Conservation (phyloP, 2,329 filamentous ascomycete species). For the Zymoseptoria tritici region DNA sequence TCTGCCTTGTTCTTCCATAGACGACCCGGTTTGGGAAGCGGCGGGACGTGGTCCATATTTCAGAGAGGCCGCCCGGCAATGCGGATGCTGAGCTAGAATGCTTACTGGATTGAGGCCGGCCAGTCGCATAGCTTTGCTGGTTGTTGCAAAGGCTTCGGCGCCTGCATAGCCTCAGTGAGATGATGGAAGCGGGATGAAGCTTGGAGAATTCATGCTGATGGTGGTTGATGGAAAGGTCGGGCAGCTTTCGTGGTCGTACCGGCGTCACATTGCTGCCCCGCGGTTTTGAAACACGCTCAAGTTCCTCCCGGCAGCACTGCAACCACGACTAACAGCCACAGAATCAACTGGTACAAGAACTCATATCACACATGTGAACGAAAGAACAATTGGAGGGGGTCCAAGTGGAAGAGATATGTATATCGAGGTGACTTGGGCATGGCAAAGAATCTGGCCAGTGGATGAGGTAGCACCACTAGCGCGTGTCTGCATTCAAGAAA, state of each 20-base stretch:
- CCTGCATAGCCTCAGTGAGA: background rate
- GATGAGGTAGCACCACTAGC: background rate
- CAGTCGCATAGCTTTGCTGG: background rate
- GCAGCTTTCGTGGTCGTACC: background rate
- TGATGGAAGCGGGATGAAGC: background rate
- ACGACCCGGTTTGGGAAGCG: slow-evolving; percentile 19
- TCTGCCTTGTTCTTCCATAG: slow-evolving; percentile 29
- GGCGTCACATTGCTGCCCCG: background rate
- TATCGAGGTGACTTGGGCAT: background rate
- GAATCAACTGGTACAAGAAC: background rate
- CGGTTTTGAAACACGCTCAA: background rate
- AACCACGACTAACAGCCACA: background rate
- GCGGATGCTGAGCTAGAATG: background rate
- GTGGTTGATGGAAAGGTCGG: background rate
- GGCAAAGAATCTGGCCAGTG: background rate
- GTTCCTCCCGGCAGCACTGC: background rate
- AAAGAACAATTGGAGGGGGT: background rate
- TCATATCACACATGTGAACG: background rate
- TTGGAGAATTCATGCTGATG: background rate
- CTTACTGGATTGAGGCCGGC: background rate
- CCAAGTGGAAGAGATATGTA: background rate
- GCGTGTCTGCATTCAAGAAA: background rate
- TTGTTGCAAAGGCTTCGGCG: background rate
- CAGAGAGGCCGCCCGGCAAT: background rate
- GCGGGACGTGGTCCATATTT: slow-evolving; percentile 24